Evolutionary conservation across 2,329 filamentous ascomycete genomes (phyloP).

Genomic region (Claviceps lovelessii): DNA sequence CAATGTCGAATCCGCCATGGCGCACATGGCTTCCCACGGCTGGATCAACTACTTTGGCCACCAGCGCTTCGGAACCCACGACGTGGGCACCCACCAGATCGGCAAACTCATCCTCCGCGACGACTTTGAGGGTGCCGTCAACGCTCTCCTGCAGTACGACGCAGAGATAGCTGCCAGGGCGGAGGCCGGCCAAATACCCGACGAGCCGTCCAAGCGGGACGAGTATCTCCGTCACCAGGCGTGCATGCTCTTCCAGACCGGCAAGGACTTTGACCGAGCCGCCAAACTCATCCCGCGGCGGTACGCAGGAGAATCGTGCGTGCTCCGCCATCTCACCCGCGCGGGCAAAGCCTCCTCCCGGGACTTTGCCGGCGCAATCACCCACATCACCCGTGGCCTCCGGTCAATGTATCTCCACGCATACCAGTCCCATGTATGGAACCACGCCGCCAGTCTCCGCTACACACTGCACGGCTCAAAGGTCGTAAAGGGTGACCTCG

Average conservation of each 20-base stretch:
- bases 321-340: conserved; percentile 62
- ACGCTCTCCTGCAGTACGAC: conserved; percentile 62
- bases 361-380: conserved; percentile 71
- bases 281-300: conserved; percentile 59
- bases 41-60: conserved; percentile 98
- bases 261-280: conserved; percentile 43
- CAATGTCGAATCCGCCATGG: conserved; percentile 43
- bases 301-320: conserved; percentile 63
- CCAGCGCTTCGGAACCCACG: conserved; percentile 88
- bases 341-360: conserved; percentile 31
- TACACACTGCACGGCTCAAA: conserved; percentile 58
- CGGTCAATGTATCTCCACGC: conserved; percentile 93
- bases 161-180: conserved; percentile 39
- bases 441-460: conserved; percentile 65
- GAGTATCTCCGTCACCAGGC: conserved; percentile 67
- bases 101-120: conserved; percentile 72
- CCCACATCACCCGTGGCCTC: conserved; percentile 65
- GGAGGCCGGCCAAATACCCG: conserved; percentile 21
- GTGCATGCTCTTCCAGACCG: conserved; percentile 57
- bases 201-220: conserved; percentile 49
- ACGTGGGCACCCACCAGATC: conserved; percentile 70
- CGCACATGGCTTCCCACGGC: conserved; percentile 55
- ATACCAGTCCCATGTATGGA: conserved; percentile 93
- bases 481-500: conserved; percentile 74
- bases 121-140: conserved; percentile 67